A percentile compares a stretch with the other conserved stretches of the same genome.
Conservation (phyloP, 2,329 filamentous ascomycete genomes). For the Ampelomyces quisqualis region DNA sequence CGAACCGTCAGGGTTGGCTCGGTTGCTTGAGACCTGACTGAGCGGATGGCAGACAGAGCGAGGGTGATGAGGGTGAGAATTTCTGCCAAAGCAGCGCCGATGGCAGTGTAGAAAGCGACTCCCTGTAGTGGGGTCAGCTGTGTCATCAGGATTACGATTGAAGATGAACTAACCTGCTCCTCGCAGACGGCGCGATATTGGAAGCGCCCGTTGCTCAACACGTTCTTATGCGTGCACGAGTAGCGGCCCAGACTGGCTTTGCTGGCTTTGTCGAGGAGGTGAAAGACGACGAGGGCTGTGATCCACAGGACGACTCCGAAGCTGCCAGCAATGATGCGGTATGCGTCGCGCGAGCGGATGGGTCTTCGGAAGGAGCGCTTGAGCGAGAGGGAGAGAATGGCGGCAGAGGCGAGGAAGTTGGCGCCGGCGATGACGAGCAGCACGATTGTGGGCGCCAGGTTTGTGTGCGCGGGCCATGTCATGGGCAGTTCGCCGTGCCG, state of each 20-base stretch:
- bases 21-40: slow-evolving; percentile 27
- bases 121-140: slow-evolving; percentile 28
- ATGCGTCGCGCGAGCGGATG: slow-evolving; percentile 37
- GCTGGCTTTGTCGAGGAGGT: slow-evolving; percentile 39
- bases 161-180: slow-evolving; percentile 41
- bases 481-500: slow-evolving; percentile 42
- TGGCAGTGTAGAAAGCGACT: slow-evolving; percentile 41
- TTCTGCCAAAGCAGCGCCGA: slow-evolving; percentile 37
- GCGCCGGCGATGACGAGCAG: slow-evolving; percentile 35
- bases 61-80: slow-evolving; percentile 36
- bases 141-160: no score
- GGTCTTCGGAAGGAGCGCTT: slow-evolving; percentile 39
- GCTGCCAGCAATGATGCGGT: slow-evolving; percentile 38
- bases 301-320: slow-evolving; percentile 40
- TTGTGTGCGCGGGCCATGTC: slow-evolving; percentile 42
- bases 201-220: slow-evolving; percentile 40
- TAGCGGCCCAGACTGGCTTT: slow-evolving; percentile 42
- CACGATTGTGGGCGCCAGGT: slow-evolving; percentile 41
- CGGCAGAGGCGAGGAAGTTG: slow-evolving; percentile 40
- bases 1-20: slow-evolving; percentile 27
- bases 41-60: slow-evolving; percentile 31
- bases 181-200: slow-evolving; percentile 43
- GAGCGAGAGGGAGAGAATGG: slow-evolving; percentile 35
- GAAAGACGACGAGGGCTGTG: slow-evolving; percentile 35
- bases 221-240: slow-evolving; percentile 37